Conservation (phyloP, 257 asterid species). For the Nicotiana tabacum region DNA sequence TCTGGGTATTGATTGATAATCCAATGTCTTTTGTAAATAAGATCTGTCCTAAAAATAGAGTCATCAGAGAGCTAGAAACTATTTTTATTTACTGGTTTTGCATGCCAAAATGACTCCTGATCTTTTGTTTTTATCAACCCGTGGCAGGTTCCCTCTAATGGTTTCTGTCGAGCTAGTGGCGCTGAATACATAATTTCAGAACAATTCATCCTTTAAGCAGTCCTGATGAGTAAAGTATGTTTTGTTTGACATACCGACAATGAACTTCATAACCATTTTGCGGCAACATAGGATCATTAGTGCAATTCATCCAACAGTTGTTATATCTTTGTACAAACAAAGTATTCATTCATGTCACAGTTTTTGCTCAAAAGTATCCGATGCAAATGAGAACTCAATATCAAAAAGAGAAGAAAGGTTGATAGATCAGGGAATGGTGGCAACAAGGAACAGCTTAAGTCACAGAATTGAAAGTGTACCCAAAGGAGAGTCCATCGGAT, state of each 20-base stretch:
- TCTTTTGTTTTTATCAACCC: background rate
- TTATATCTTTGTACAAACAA: constrained; percentile 15
- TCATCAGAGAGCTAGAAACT: background rate
- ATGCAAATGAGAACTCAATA: constrained; percentile 17
- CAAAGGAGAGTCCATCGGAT: constrained; percentile 46
- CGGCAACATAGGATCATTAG: constrained; percentile 26
- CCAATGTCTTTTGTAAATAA: background rate
- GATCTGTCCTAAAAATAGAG: background rate
- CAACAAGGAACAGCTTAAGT: constrained; percentile 46
- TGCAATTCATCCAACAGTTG: constrained; percentile 46
- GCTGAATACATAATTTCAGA: background rate
- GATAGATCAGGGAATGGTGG: constrained; percentile 20
- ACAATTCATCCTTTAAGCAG: background rate
- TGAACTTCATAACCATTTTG: constrained; percentile 32
- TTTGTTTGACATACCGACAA: constrained; percentile 14
- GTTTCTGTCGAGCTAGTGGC: background rate
- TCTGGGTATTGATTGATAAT: background rate
- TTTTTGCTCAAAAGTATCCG: constrained; percentile 36
- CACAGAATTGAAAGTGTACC: constrained; percentile 57
- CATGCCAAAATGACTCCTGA: background rate
- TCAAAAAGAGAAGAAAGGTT: constrained; percentile 15
- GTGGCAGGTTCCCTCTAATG: background rate
- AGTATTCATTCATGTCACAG: constrained; percentile 8
- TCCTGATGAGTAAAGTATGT: background rate
- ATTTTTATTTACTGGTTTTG: background rate